These are phyloP conservation scores for Pestalotiopsis fici DNA, from an alignment of 2,329 filamentous ascomycete species.

Conservation along the genomic window DNA sequence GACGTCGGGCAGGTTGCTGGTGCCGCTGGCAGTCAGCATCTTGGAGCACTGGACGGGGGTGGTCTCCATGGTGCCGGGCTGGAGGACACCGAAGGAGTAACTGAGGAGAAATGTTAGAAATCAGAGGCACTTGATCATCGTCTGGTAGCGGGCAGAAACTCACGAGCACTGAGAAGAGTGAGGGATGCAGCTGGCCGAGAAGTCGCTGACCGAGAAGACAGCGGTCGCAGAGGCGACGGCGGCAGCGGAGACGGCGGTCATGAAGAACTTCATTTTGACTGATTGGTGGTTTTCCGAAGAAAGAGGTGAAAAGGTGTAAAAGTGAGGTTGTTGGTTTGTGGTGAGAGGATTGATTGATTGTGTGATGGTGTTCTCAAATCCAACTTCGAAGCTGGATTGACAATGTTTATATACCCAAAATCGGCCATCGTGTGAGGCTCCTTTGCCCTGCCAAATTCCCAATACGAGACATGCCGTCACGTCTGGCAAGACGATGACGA, in stretches of 20 bases:
- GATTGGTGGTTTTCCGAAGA: neutral
- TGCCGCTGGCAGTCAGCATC: conserved; percentile 11
- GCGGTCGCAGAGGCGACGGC: too few relatives aligned
- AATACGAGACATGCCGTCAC: neutral
- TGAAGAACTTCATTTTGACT: conserved; percentile 27
- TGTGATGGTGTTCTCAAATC: neutral
- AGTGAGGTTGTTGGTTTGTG: neutral
- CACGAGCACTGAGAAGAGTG: conserved; percentile 28
- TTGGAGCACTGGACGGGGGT: conserved; percentile 21
- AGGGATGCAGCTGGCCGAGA: conserved; percentile 27
- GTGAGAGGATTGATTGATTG: neutral
- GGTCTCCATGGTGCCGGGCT: conserved; percentile 26
- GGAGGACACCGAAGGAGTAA: conserved; percentile 18
- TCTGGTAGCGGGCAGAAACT: neutral
- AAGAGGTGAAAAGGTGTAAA: neutral
- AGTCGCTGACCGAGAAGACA: conserved; percentile 26
- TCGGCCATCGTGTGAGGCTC: neutral
- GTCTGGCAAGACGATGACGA: neutral
- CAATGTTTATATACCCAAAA: neutral
- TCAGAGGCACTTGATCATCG: neutral
- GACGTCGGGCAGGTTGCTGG: conserved; percentile 30
- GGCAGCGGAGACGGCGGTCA: conserved; percentile 20
- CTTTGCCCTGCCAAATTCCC: neutral
- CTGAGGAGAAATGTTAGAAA: neutral
- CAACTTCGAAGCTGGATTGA: neutral